Base-by-base conservation (phyloP, 73 alveolate genomes). In the Paramecium caudatum region DNA sequence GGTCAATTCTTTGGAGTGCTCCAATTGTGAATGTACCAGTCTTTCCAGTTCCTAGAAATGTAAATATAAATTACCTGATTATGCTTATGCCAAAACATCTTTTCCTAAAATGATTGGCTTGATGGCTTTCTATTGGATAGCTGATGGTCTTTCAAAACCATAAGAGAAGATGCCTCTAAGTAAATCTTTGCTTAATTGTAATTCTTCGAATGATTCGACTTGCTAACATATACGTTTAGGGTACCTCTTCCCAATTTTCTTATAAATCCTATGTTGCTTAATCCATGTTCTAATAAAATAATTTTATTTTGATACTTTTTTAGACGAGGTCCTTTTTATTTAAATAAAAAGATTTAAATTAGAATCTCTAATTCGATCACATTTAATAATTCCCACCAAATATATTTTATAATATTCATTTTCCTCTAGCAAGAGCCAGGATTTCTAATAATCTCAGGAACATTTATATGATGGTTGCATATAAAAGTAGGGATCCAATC, bases 131-230 rank as follows among this genome's bases (percentile, higher is more conserved):
- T 96, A 98, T 91, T 98, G 97, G 90, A 98, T 98, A 74, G 98
- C 98, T 46, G 99, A 96, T 19, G 99, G 99, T 63, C 92, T 97
- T 83, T 96, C 99, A 84, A 98, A 97, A 83, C 99, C 99, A 55
- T 91, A 95, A 25, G 97, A 95, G 21, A 86, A 50, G 37, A 55
- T 63, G 63, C 88, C 88, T 74, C 88, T 74, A 39, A 74, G 5
- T 39, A 74, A 17, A 74, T 74, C 88, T 45, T 74, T 74, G 88
- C 47, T 36, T 45, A 74, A 74, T 3, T 5, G 19, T 43, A 74
- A 74, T 4, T 74, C 88, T 45, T 74, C 88, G 16, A 74, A 74
- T 74, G 69, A 39, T 43, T 74, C 88, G 65, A 74, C 69, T 16
- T 21, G 43, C 88, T 74, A 21, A 13, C 23, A 65, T 39, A 41